A percentile compares a stretch with the other conserved stretches of the same genome.
Evolutionary conservation across 169 alveolate species (phyloP).

Genomic region (Plasmodium yoelii): DNA sequence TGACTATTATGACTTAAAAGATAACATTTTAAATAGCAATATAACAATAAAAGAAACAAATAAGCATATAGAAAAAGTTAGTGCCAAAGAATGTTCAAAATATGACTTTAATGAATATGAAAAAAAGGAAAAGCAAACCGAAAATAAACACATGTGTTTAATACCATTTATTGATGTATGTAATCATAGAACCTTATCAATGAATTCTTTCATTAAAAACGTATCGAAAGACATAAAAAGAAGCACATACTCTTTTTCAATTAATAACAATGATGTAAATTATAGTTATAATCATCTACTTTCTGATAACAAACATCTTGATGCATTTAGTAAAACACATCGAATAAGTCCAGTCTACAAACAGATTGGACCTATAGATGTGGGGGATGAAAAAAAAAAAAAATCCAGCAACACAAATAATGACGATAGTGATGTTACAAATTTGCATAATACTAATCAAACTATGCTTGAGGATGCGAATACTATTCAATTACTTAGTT

Average conservation of each 20-base stretch:
- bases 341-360: background rate
- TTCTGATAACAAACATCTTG: background rate
- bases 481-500: slow-evolving; percentile 46
- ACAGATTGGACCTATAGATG: background rate
- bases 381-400: background rate
- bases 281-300: background rate
- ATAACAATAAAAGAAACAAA: slow-evolving; percentile 22
- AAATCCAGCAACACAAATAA: background rate
- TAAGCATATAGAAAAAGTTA: slow-evolving; percentile 6
- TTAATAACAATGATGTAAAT: background rate
- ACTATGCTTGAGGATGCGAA: background rate
- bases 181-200: slow-evolving; percentile 38
- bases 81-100: slow-evolving; percentile 37
- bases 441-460: background rate
- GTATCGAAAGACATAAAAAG: slow-evolving; percentile 15
- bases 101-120: slow-evolving; percentile 60
- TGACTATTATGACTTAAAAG: slow-evolving; percentile 14
- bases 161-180: slow-evolving; percentile 71
- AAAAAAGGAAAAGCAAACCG: slow-evolving; percentile 50
- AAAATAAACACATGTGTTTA: slow-evolving; percentile 66
- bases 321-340: background rate
- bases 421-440: too few relatives aligned
- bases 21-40: slow-evolving; percentile 45
- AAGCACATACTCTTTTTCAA: background rate
- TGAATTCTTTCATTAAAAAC: slow-evolving; percentile 39